Evolutionary conservation across 768 basidiomycete genomes (phyloP), one percentile per base, ranked within the genome.

Genomic region (Xerocomellus chrysenteron): DNA sequence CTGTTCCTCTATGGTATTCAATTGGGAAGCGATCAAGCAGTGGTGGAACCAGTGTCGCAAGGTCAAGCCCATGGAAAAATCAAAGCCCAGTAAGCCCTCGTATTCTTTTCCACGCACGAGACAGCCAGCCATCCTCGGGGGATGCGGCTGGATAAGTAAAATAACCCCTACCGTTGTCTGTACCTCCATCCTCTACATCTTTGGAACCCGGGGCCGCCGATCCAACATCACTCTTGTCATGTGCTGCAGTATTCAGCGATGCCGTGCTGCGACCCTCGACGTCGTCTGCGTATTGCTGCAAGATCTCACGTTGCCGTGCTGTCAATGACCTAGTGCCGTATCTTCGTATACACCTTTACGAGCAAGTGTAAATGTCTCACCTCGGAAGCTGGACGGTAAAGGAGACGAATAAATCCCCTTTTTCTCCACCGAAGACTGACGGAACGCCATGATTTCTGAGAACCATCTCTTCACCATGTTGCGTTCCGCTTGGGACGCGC

Each of bases 391-490:
- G 82, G 36, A 98, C 81, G 36, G 80, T 82, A 77, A 98, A 98
- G 41, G 85, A 83, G 52, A 99, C 91, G 64, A 94, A 90, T 50
- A 98, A 75, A 71, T 97, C 94, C 37, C 96, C 92, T 58, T 80
- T 85, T 59, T 81, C 81, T 41, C 80, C 75, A 48, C 75, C 75
- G 66, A 80, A 80, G 8, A 89, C 78, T 24, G 83, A 78, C 44
- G 82, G 70, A 13, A 98, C 85, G 32, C 97, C 97, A 51, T 91
- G 84, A 40, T 87, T 86, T 75, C 89, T 90, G 66, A 99, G 75
- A 21, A 97, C 91, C 85, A 96, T 95, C 72, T 98, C 94, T 76
- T 98, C 94, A 17, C 95, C 95, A 68, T 89, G 94, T 74, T 98
- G 97, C 3, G 96, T 98, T 44, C 97, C 96, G 21, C 80, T 79